Conservation (phyloP, 495 filamentous ascomycete genomes). For the Trichocladium uniseriatum region DNA sequence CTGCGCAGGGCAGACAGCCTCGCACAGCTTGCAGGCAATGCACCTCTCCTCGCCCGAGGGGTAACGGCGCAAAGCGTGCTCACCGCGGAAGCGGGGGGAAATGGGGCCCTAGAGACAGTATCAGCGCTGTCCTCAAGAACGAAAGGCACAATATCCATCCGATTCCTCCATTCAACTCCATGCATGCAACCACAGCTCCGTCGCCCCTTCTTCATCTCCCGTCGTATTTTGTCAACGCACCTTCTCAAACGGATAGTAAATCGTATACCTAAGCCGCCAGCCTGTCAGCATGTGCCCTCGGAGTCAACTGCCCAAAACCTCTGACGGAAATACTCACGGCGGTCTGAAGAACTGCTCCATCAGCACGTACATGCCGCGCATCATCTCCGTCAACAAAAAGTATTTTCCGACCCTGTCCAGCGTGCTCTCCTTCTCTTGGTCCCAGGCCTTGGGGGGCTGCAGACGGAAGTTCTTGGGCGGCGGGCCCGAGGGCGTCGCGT, state of each 20-base stretch:
- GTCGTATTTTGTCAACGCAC: conserved; percentile 26
- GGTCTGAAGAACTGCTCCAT: conserved; percentile 97
- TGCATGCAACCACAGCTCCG: too few relatives aligned
- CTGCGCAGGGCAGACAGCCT: conserved; percentile 92
- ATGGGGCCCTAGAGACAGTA: conserved; percentile 60
- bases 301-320: too few relatives aligned
- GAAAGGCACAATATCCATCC: background rate
- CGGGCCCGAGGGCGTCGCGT: conserved; percentile 68
- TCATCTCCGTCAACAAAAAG: conserved; percentile 90
- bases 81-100: conserved; percentile 92
- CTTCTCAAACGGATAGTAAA: conserved; percentile 98
- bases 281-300: background rate
- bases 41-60: conserved; percentile 96
- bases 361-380: conserved; percentile 94
- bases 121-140: too few relatives aligned
- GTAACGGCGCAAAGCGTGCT: conserved; percentile 91
- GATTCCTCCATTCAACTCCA: too few relatives aligned
- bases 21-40: conserved; percentile 98
- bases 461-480: conserved; percentile 71
- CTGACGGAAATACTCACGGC: conserved; percentile 56
- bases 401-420: conserved; percentile 81
- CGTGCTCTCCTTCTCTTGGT: conserved; percentile 58
- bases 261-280: conserved; percentile 65
- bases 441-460: conserved; percentile 56
- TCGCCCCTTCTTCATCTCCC: too few relatives aligned